These are phyloP conservation scores for Catharanthus roseus DNA, from an alignment of 257 asterid genomes.

Conservation along the genomic window DNA sequence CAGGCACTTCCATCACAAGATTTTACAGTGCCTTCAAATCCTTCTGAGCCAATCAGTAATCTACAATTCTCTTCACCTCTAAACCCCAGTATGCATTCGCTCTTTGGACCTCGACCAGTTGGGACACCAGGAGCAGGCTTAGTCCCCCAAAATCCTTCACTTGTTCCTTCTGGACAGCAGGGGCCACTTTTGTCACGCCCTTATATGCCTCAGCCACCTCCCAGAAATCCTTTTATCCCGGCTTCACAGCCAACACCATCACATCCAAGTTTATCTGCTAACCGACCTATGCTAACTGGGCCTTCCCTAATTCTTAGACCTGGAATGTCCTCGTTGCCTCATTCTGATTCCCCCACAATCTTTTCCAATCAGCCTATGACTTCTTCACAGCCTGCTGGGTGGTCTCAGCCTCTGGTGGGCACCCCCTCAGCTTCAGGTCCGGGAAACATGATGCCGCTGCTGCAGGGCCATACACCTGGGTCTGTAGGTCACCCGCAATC, in stretches of 20 bases:
- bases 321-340: slow-evolving; percentile 31
- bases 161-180: slow-evolving; percentile 35
- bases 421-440: slow-evolving; percentile 33
- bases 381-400: slow-evolving; percentile 25
- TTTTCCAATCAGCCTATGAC: slow-evolving; percentile 17
- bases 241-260: slow-evolving; percentile 26
- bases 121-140: slow-evolving; percentile 43
- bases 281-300: slow-evolving; percentile 26
- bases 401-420: slow-evolving; percentile 32
- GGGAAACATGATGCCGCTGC: slow-evolving; percentile 24
- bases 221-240: slow-evolving; percentile 35
- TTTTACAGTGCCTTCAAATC: slow-evolving; percentile 23
- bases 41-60: slow-evolving; percentile 33
- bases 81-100: slow-evolving; percentile 38
- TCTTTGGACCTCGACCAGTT: slow-evolving; percentile 42
- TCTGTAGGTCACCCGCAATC: slow-evolving; percentile 29
- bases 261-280: slow-evolving; percentile 22
- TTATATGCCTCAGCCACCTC: slow-evolving; percentile 40
- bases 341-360: slow-evolving; percentile 7
- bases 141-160: slow-evolving; percentile 40
- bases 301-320: slow-evolving; percentile 33
- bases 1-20: slow-evolving; percentile 36
- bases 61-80: slow-evolving; percentile 35
- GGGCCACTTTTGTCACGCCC: slow-evolving; percentile 31
- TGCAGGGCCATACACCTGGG: slow-evolving; percentile 23